Evolutionary conservation across 164 flowering plant species (phyloP).

Genomic region (Saururus chinensis): DNA sequence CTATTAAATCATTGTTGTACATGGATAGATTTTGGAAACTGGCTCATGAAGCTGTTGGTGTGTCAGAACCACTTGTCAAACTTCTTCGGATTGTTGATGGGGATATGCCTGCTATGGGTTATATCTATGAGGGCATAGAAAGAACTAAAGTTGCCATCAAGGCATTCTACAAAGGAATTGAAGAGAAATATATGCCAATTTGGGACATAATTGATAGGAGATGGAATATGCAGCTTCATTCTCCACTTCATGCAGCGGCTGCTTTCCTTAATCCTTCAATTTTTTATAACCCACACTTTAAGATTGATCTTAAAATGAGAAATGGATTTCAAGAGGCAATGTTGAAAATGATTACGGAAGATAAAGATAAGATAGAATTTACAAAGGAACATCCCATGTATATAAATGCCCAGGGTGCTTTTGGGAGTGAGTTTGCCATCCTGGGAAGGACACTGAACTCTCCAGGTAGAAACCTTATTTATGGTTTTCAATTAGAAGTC

Average conservation of each 20-base stretch:
- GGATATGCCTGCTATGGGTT: conserved; percentile 72
- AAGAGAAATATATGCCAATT: conserved; percentile 42
- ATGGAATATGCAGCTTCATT: conserved; percentile 48
- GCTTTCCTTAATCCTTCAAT: conserved; percentile 64
- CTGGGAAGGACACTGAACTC: conserved; percentile 57
- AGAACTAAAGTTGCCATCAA: conserved; percentile 52
- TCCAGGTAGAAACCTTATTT: conserved; percentile 34
- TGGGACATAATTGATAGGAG: conserved; percentile 65
- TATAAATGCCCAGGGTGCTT: conserved; percentile 58
- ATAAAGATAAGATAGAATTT: conserved; percentile 47
- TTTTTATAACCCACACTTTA: conserved; percentile 38
- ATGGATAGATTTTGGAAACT: conserved; percentile 54
- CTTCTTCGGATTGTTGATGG: conserved; percentile 55
- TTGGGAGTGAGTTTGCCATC: conserved; percentile 57
- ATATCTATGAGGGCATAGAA: conserved; percentile 62
- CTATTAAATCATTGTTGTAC: conserved; percentile 29
- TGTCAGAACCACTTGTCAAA: conserved; percentile 54
- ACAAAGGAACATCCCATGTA: conserved; percentile 56
- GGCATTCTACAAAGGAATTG: conserved; percentile 39
- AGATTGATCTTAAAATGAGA: conserved; percentile 46
- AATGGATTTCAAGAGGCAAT: conserved; percentile 68
- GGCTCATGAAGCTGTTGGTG: conserved; percentile 39
- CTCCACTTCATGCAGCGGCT: conserved; percentile 55
- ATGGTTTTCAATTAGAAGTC: neutral
- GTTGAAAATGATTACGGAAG: conserved; percentile 43